Conservation (phyloP, 805 yeast genomes). For the Peterozyma toletana region DNA sequence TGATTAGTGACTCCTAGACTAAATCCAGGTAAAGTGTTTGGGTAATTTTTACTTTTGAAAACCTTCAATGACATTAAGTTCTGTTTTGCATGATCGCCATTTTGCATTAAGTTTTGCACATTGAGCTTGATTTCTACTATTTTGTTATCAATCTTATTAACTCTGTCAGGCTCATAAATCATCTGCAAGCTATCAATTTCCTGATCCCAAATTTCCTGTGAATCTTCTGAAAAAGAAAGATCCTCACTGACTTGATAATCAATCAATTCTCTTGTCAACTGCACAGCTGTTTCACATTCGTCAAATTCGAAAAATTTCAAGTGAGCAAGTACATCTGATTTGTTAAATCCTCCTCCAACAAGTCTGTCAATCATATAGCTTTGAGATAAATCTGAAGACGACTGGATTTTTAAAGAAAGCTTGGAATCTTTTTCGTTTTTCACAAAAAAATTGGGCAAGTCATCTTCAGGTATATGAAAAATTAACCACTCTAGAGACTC, state of each 20-base stretch:
- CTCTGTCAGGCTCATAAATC: constrained; percentile 43
- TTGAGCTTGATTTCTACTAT: constrained; percentile 26
- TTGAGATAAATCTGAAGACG: constrained; percentile 38
- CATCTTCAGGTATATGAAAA: constrained; percentile 92
- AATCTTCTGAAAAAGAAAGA: constrained; percentile 20
- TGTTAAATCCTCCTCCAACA: constrained; percentile 61
- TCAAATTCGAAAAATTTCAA: constrained; percentile 32
- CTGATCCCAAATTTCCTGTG: constrained; percentile 55
- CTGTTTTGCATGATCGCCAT: constrained; percentile 12
- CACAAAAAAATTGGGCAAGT: constrained; percentile 62
- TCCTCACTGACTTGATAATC: constrained; percentile 12
- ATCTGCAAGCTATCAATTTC: constrained; percentile 64
- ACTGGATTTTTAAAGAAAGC: constrained; percentile 40
- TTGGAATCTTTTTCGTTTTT: constrained; percentile 52
- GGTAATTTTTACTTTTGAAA: constrained; percentile 49
- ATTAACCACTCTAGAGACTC: constrained; percentile 70
- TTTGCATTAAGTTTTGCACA: constrained; percentile 20
- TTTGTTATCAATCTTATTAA: constrained; percentile 22
- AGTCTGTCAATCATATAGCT: constrained; percentile 56
- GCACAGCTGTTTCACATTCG: constrained; percentile 44
- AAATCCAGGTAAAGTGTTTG: constrained; percentile 63
- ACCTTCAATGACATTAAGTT: constrained; percentile 25
- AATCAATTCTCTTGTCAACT: constrained; percentile 33
- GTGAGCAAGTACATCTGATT: constrained; percentile 50
- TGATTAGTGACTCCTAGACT: constrained; percentile 36